Conservation (phyloP, 208 protist genomes). For the Herpetomonas tarakana region DNA sequence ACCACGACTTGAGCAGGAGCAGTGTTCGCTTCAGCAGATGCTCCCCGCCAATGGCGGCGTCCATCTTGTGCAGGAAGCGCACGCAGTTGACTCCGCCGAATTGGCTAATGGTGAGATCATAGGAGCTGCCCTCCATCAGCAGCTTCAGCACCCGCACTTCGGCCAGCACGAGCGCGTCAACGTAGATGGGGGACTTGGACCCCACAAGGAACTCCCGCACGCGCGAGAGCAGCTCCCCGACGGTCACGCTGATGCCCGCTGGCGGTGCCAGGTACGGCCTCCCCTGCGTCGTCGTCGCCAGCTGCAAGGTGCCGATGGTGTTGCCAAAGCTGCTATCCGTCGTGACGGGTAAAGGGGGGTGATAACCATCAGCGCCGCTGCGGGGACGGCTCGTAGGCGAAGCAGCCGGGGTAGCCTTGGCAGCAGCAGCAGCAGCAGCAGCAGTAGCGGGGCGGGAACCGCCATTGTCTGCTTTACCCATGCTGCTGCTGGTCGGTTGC, state of each 20-base stretch:
- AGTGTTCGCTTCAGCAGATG: conserved; percentile 91
- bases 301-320: conserved; percentile 48
- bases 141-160: conserved; percentile 90
- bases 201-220: conserved; percentile 61
- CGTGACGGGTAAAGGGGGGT: conserved; percentile 24
- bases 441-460: no score
- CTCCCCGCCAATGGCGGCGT: conserved; percentile 65
- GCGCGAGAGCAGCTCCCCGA: conserved; percentile 58
- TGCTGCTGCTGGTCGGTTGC: no score
- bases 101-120: conserved; percentile 91
- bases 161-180: conserved; percentile 75
- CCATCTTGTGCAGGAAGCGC: conserved; percentile 87
- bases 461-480: not conserved
- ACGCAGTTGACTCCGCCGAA: conserved; percentile 87
- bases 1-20: conserved; percentile 90
- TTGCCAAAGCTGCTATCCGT: conserved; percentile 61
- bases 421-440: not conserved
- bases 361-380: not conserved
- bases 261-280: conserved; percentile 41
- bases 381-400: not conserved
- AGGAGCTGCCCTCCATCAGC: conserved; percentile 79
- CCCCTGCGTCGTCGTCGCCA: conserved; percentile 35
- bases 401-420: no score
- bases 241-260: conserved; percentile 52
- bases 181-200: conserved; percentile 53